A percentile compares a stretch with the other conserved stretches of the same genome.
Conservation (phyloP, 148 eudicot species). For the Rhododendron ferrugineum region DNA sequence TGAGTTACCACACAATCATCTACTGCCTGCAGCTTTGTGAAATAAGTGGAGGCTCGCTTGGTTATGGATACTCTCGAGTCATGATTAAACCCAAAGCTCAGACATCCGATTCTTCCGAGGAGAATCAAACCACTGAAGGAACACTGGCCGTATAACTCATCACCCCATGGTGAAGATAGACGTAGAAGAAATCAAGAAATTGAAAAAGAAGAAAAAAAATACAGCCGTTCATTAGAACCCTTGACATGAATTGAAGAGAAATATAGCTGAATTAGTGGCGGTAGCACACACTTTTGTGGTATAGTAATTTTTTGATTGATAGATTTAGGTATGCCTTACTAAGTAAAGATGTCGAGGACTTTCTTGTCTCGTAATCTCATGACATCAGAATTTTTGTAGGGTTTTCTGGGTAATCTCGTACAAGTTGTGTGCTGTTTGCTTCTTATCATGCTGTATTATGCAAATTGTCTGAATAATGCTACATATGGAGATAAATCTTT, state of each 20-base stretch:
- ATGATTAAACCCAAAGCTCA: slow-evolving; percentile 69
- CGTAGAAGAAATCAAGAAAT: too few relatives aligned
- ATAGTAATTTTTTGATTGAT: neutral
- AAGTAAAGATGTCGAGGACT: neutral
- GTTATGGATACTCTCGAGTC: slow-evolving; percentile 74
- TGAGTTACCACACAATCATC: neutral
- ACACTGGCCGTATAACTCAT: slow-evolving; percentile 50
- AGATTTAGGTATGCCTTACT: neutral
- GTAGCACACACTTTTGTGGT: neutral
- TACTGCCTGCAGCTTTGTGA: slow-evolving; percentile 63
- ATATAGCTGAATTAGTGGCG: slow-evolving; percentile 9
- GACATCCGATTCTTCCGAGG: slow-evolving; percentile 52
- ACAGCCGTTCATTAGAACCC: neutral
- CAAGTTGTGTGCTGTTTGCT: neutral
- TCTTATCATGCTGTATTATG: neutral
- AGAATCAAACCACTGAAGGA: slow-evolving; percentile 58
- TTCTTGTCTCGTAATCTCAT: neutral
- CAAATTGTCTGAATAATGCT: neutral
- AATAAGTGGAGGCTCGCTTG: slow-evolving; percentile 90
- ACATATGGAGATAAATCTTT: neutral
- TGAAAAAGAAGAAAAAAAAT: neutral
- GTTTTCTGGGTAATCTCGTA: neutral
- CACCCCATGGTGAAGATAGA: neutral
- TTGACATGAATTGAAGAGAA: slow-evolving; percentile 10
- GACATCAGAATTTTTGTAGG: neutral